These are phyloP conservation scores for Sugiyamaella valdiviana DNA, from an alignment of 805 yeast genomes.

Conservation along the genomic window DNA sequence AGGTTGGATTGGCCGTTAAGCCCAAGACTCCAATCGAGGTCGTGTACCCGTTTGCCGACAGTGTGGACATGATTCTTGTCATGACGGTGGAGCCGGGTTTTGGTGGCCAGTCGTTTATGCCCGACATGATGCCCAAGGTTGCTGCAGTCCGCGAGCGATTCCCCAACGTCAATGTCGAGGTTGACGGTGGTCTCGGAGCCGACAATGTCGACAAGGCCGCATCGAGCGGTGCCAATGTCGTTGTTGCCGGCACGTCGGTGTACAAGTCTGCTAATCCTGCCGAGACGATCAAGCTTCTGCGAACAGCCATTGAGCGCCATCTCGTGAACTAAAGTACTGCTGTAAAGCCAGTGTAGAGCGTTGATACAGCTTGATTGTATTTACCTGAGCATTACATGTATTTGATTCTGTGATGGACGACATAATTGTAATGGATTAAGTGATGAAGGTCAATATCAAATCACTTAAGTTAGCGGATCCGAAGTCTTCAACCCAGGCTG, in stretches of 20 bases:
- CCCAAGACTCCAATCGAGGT: slow-evolving; percentile 89
- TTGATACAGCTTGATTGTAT: too few species aligned
- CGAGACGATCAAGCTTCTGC: slow-evolving; percentile 51
- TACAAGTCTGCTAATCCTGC: slow-evolving; percentile 78
- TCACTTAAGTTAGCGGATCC: too few species aligned
- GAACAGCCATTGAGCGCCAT: slow-evolving; percentile 12
- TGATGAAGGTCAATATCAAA: too few species aligned
- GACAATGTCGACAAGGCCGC: slow-evolving; percentile 84
- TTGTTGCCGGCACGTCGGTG: slow-evolving; percentile 95
- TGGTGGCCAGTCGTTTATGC: slow-evolving; percentile 96
- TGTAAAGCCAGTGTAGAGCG: too few species aligned
- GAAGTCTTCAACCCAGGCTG: too few species aligned
- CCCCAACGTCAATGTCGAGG: slow-evolving; percentile 84
- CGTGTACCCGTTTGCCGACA: slow-evolving; percentile 64
- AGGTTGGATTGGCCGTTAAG: slow-evolving; percentile 89
- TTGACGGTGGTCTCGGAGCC: slow-evolving; percentile 91
- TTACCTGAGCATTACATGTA: too few species aligned
- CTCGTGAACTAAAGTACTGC: slow-evolving; percentile 26
- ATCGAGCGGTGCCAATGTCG: slow-evolving; percentile 95
- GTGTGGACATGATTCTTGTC: slow-evolving; percentile 87
- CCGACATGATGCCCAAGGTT: slow-evolving; percentile 94
- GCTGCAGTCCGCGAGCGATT: slow-evolving; percentile 61
- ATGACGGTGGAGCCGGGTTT: slow-evolving; percentile 99
- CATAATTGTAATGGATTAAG: too few species aligned
- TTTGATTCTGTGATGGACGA: too few species aligned